Percentiles rank a stretch among this genome's conserved stretches.
These are phyloP conservation scores for Trametes pubescens DNA, from an alignment of 1,284 basidiomycete genomes.

Conservation along the genomic window DNA sequence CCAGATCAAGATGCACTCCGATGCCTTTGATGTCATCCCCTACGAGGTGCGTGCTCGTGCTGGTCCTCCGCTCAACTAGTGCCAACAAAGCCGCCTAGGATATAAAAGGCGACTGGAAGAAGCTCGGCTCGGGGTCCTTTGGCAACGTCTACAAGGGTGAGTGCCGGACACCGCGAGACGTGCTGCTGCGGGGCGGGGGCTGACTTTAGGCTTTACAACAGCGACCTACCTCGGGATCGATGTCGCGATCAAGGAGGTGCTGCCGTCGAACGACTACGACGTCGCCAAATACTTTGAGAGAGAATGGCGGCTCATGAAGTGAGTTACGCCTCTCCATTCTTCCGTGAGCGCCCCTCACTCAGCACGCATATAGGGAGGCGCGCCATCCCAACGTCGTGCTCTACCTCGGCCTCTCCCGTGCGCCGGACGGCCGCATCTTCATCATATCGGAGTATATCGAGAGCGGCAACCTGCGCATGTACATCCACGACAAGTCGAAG, in stretches of 20 bases:
- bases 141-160: slow-evolving; percentile 91
- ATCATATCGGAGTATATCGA: slow-evolving; percentile 92
- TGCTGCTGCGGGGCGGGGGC: slow-evolving; percentile 18
- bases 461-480: slow-evolving; percentile 86
- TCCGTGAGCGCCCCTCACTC: slow-evolving; percentile 9
- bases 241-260: slow-evolving; percentile 95
- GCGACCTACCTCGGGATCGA: slow-evolving; percentile 94
- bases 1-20: slow-evolving; percentile 47
- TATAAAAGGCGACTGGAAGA: slow-evolving; percentile 88
- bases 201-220: slow-evolving; percentile 41
- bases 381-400: slow-evolving; percentile 94
- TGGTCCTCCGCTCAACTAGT: slow-evolving; percentile 4
- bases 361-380: slow-evolving; percentile 60
- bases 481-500: slow-evolving; percentile 82
- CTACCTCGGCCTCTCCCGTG: slow-evolving; percentile 92
- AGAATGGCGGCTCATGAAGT: slow-evolving; percentile 97
- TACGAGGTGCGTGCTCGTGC: slow-evolving; percentile 62
- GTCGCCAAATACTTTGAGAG: slow-evolving; percentile 98
- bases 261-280: slow-evolving; percentile 90
- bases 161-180: slow-evolving; percentile 1
- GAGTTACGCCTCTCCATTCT: slow-evolving; percentile 23
- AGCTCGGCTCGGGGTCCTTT: slow-evolving; percentile 90
- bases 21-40: slow-evolving; percentile 86
- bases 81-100: slow-evolving; percentile 58
- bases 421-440: slow-evolving; percentile 88